Evolutionary conservation across 202 grass and related monocot genomes (phyloP).

Genomic region (Carex sylvatica): DNA sequence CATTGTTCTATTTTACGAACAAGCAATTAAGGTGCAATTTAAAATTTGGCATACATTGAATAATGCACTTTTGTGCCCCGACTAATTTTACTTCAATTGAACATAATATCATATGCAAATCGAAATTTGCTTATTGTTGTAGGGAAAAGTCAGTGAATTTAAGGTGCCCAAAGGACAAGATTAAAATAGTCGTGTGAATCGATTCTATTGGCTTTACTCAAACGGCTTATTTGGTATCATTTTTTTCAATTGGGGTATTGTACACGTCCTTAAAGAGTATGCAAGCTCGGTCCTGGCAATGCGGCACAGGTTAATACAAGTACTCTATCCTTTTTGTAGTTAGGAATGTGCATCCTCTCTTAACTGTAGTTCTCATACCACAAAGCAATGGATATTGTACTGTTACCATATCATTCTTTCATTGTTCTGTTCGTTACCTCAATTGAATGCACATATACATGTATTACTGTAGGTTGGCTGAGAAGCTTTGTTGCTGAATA

Average conservation of each 20-base stretch:
- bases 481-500: conserved; percentile 85
- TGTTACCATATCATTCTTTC: background rate
- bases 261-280: conserved; percentile 49
- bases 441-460: background rate
- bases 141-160: conserved; percentile 84
- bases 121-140: conserved; percentile 16
- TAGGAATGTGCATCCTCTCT: background rate
- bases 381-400: background rate
- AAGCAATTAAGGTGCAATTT: conserved; percentile 61
- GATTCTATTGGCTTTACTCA: conserved; percentile 70
- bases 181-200: conserved; percentile 31
- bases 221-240: conserved; percentile 71
- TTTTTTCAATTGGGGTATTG: conserved; percentile 66
- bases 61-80: background rate
- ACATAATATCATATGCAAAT: conserved; percentile 20
- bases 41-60: background rate
- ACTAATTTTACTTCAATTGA: background rate
- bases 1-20: conserved; percentile 70
- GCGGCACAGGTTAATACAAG: conserved; percentile 56
- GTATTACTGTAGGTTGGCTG: conserved; percentile 57
- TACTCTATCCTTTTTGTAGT: conserved; percentile 11
- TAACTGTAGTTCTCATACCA: background rate
- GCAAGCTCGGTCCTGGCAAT: conserved; percentile 54
- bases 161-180: conserved; percentile 51
- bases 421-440: background rate